Percentiles rank a stretch among this genome's conserved stretches.
These are phyloP conservation scores for Collariella sp. DNA, from an alignment of 495 filamentous ascomycete genomes.

Conservation along the genomic window DNA sequence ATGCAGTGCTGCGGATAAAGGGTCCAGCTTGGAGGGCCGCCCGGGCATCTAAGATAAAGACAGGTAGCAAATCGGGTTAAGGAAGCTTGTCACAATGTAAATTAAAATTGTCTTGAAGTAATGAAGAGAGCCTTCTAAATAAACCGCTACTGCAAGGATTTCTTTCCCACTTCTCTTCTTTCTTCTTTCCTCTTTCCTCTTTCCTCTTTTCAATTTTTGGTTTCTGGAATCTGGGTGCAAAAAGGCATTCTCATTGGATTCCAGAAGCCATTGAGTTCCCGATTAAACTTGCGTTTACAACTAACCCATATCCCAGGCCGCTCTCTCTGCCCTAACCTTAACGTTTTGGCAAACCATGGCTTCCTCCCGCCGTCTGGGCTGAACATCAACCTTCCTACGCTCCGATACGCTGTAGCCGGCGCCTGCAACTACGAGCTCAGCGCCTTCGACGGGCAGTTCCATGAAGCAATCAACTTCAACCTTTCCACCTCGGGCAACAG, in stretches of 20 bases:
- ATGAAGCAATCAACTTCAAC: constrained; percentile 17
- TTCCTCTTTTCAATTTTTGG: too few species aligned
- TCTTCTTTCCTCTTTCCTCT: too few species aligned
- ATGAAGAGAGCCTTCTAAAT: too few species aligned
- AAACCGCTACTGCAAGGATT: too few species aligned
- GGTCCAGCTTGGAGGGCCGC: constrained; percentile 6
- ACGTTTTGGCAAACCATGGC: constrained; percentile 48
- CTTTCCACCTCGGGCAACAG: constrained; percentile 21
- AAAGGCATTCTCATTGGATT: too few species aligned
- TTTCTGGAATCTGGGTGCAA: too few species aligned
- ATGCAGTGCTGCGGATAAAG: constrained; percentile 2
- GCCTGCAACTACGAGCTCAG: constrained; percentile 20
- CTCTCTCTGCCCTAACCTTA: constrained; percentile 44
- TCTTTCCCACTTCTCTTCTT: too few species aligned
- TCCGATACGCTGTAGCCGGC: constrained; percentile 10
- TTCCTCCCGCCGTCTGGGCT: constrained; percentile 46
- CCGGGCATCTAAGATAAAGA: constrained; percentile 1
- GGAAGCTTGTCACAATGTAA: too few species aligned
- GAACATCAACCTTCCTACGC: constrained; percentile 19
- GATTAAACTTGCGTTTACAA: too few species aligned
- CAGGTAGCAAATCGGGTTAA: too few species aligned
- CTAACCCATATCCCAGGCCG: constrained; percentile 11
- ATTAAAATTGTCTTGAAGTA: too few species aligned
- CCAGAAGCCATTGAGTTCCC: too few species aligned
- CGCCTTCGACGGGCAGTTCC: constrained; percentile 21